Evolutionary conservation across 2,329 filamentous ascomycete genomes (phyloP).

Genomic region (Plenodomus biglobosus): DNA sequence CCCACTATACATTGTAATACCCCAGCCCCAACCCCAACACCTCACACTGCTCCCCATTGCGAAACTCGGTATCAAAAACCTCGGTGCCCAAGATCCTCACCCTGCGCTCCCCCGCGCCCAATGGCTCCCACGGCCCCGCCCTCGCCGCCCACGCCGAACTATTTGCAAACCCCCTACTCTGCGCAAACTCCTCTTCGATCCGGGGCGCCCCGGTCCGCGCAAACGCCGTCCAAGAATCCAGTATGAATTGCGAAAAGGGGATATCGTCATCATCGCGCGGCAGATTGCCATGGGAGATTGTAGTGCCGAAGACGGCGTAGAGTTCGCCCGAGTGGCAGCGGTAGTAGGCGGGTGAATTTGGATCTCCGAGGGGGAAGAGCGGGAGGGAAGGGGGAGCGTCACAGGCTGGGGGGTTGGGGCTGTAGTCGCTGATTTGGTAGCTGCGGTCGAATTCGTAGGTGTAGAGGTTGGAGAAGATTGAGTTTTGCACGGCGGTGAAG

Average conservation of each 20-base stretch:
- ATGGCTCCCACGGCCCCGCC: slow-evolving; percentile 17
- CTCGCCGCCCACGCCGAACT: slow-evolving; percentile 16
- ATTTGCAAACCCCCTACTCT: slow-evolving; percentile 27
- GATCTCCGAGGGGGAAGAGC: slow-evolving; percentile 31
- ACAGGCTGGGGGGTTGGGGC: slow-evolving; percentile 41
- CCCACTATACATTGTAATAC: slow-evolving; percentile 19
- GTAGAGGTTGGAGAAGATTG: slow-evolving; percentile 26
- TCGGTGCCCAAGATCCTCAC: slow-evolving; percentile 32
- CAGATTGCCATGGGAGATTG: slow-evolving; percentile 38
- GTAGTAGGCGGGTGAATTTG: slow-evolving; percentile 10
- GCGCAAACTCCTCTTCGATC: too few species aligned
- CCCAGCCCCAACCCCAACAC: slow-evolving; percentile 25
- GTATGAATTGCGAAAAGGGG: slow-evolving; percentile 32
- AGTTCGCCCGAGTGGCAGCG: slow-evolving; percentile 38
- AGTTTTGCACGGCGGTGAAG: slow-evolving; percentile 20
- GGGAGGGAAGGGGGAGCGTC: slow-evolving; percentile 26
- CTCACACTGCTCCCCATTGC: slow-evolving; percentile 30
- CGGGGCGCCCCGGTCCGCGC: slow-evolving; percentile 31
- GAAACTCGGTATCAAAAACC: slow-evolving; percentile 19
- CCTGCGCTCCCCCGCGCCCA: slow-evolving; percentile 8
- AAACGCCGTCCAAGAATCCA: slow-evolving; percentile 40
- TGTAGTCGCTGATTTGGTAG: slow-evolving; percentile 32
- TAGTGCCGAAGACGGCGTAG: slow-evolving; percentile 36
- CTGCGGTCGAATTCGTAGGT: slow-evolving; percentile 38
- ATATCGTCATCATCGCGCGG: slow-evolving; percentile 36